phyloP scores from a whole-genome alignment of 2,329 filamentous ascomycete genomes.

The Neoarthrinium moseri region DNA sequence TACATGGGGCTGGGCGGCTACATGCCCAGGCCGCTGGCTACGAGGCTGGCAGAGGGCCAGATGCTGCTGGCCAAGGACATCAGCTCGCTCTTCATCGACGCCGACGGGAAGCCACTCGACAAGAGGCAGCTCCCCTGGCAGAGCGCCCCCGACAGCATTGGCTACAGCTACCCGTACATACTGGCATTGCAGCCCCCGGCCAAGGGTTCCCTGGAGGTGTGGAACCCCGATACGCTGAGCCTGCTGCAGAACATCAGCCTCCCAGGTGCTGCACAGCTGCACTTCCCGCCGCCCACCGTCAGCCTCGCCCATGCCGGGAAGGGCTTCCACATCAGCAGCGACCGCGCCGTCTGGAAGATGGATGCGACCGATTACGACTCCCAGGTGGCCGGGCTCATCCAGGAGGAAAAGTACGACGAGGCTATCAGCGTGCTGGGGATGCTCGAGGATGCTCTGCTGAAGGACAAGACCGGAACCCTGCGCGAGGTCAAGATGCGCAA shows the following conservation, averaged over 20 bases:
- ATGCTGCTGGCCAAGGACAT: constrained; percentile 96
- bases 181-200: constrained; percentile 79
- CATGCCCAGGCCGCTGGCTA: constrained; percentile 85
- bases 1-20: constrained; percentile 94
- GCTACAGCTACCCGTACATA: constrained; percentile 96
- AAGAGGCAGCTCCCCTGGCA: constrained; percentile 92
- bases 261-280: constrained; percentile 77
- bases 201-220: constrained; percentile 83
- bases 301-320: constrained; percentile 96
- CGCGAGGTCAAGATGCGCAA: constrained; percentile 90
- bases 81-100: constrained; percentile 88
- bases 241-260: constrained; percentile 82
- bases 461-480: constrained; percentile 76
- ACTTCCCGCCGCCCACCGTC: constrained; percentile 89
- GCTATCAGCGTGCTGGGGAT: constrained; percentile 85
- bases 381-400: constrained; percentile 80
- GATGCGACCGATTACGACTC: constrained; percentile 86
- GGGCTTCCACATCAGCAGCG: constrained; percentile 90
- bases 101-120: constrained; percentile 76
- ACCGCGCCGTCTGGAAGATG: constrained; percentile 95
- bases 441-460: constrained; percentile 87
- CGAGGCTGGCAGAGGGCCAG: constrained; percentile 77
- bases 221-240: constrained; percentile 90
- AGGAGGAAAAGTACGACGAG: constrained; percentile 76
- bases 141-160: constrained; percentile 82